These are phyloP conservation scores for Lodderomyces elongisporus DNA, from an alignment of 1,139 yeast species.

Conservation along the genomic window DNA sequence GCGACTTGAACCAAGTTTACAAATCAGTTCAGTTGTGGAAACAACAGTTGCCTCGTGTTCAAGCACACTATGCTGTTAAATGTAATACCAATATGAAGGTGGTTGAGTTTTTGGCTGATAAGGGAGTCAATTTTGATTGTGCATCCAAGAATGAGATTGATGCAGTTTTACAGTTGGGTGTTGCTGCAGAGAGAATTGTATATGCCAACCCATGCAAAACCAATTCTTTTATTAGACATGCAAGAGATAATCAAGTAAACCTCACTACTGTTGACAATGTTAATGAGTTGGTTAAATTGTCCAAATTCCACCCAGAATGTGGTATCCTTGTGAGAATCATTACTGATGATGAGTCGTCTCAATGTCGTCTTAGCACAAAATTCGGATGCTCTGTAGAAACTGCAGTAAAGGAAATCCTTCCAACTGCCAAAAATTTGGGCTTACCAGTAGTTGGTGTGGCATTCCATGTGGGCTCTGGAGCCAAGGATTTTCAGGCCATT, in stretches of 20 bases:
- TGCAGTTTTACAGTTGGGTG: slow-evolving; percentile 56
- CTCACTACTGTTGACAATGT: slow-evolving; percentile 88
- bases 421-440: slow-evolving; percentile 55
- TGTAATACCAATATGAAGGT: slow-evolving; percentile 76
- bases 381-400: slow-evolving; percentile 72
- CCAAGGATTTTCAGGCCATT: slow-evolving; percentile 67
- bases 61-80: slow-evolving; percentile 89
- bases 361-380: slow-evolving; percentile 82
- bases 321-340: slow-evolving; percentile 73
- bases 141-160: slow-evolving; percentile 87
- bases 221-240: slow-evolving; percentile 70
- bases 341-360: slow-evolving; percentile 87
- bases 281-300: slow-evolving; percentile 76
- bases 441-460: slow-evolving; percentile 79
- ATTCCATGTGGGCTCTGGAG: slow-evolving; percentile 96
- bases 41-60: slow-evolving; percentile 60
- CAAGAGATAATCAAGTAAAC: slow-evolving; percentile 49
- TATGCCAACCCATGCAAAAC: slow-evolving; percentile 96
- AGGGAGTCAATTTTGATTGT: slow-evolving; percentile 86
- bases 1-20: slow-evolving; percentile 72
- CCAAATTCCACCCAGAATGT: slow-evolving; percentile 62
- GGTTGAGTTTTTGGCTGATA: slow-evolving; percentile 47
- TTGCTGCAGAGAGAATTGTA: slow-evolving; percentile 61
- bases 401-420: slow-evolving; percentile 51
- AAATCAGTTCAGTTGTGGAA: slow-evolving; percentile 63